A percentile compares a stretch with the other conserved stretches of the same genome.
Conservation (phyloP, 352 stramenopile species). For the Plasmopara muralis region DNA sequence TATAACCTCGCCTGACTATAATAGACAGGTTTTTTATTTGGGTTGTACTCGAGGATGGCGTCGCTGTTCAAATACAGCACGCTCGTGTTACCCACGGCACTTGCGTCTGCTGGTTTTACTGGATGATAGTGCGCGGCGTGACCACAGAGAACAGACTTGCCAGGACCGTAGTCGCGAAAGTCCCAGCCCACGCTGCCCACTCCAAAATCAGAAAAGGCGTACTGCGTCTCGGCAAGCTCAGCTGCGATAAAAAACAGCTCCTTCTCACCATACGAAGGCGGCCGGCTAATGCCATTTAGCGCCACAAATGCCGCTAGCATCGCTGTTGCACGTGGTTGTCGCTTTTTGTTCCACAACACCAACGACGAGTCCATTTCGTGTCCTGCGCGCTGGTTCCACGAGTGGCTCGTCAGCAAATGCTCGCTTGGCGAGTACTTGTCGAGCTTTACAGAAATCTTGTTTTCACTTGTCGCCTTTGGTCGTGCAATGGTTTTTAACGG, state of each 20-base stretch:
- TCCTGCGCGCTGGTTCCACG: slow-evolving; percentile 56
- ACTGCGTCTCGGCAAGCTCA: slow-evolving; percentile 64
- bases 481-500: slow-evolving; percentile 31
- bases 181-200: slow-evolving; percentile 49
- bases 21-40: slow-evolving; percentile 37
- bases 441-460: slow-evolving; percentile 21
- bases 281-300: slow-evolving; percentile 27
- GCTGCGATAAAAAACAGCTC: slow-evolving; percentile 71
- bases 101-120: slow-evolving; percentile 14
- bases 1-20: slow-evolving; percentile 42
- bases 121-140: slow-evolving; percentile 56
- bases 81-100: slow-evolving; percentile 16
- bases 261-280: slow-evolving; percentile 65
- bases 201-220: slow-evolving; percentile 58
- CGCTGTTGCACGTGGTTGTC: slow-evolving; percentile 56
- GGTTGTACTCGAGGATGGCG: slow-evolving; percentile 42
- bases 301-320: slow-evolving; percentile 55
- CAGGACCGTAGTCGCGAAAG: slow-evolving; percentile 22
- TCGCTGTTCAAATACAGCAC: slow-evolving; percentile 69
- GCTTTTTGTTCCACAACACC: slow-evolving; percentile 65
- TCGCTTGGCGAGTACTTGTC: slow-evolving; percentile 50
- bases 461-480: slow-evolving; percentile 16
- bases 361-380: slow-evolving; percentile 74
- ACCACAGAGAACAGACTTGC: slow-evolving; percentile 43
- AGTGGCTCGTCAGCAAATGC: slow-evolving; percentile 43